These are phyloP conservation scores for Apiospora hydei DNA, from an alignment of 2,329 filamentous ascomycete species.

Conservation along the genomic window DNA sequence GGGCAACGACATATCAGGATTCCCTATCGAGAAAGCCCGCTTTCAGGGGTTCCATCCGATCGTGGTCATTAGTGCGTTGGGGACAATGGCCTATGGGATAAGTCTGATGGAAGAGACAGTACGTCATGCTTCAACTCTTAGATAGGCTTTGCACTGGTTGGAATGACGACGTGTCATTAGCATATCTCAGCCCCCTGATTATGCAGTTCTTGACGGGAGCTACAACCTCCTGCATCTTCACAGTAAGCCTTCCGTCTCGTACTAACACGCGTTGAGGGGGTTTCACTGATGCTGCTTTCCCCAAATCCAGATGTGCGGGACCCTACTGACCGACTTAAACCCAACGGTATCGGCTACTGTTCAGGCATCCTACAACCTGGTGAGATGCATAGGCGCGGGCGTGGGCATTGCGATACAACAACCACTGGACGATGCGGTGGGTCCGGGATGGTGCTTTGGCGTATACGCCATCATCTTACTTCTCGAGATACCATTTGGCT, in stretches of 20 bases:
- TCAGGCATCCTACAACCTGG: neutral
- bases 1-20: neutral
- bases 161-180: neutral
- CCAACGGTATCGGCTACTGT: neutral
- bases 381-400: neutral
- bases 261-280: neutral
- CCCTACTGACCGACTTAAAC: constrained; percentile 11
- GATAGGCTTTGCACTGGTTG: neutral
- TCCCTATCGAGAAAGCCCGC: neutral
- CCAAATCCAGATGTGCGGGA: neutral
- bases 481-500: neutral
- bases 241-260: neutral
- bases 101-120: neutral
- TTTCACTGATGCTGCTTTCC: no score
- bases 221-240: neutral
- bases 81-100: neutral
- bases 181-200: neutral
- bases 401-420: neutral
- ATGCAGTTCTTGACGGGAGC: neutral
- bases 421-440: neutral
- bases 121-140: neutral
- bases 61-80: neutral
- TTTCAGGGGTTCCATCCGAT: neutral
- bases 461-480: neutral
- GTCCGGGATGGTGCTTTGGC: neutral